Evolutionary conservation across 345 rosid genomes (phyloP).

Genomic region (Brassica rapa): DNA sequence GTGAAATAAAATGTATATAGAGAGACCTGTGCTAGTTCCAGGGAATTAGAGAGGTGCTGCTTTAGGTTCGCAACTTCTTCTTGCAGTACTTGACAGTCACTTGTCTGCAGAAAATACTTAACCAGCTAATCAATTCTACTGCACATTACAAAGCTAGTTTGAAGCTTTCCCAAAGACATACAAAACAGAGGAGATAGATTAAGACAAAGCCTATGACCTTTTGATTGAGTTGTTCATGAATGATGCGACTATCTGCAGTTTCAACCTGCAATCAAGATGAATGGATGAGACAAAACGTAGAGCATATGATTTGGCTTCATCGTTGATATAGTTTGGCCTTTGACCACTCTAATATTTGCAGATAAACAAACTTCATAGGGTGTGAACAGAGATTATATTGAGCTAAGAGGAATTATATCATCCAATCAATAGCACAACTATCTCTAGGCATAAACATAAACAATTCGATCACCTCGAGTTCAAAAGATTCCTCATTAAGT

Average conservation of each 20-base stretch:
- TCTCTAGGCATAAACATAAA: neutral
- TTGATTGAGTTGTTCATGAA: conserved; percentile 82
- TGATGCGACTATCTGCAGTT: conserved; percentile 84
- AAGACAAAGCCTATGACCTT: conserved; percentile 54
- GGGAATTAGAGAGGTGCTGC: conserved; percentile 69
- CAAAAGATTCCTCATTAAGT: conserved; percentile 87
- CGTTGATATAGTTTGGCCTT: neutral
- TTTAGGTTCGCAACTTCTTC: conserved; percentile 65
- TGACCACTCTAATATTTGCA: neutral
- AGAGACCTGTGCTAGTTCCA: conserved; percentile 43
- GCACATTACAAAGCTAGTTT: neutral
- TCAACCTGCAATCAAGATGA: conserved; percentile 62
- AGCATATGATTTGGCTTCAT: neutral
- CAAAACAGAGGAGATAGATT: neutral
- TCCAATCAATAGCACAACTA: conserved; percentile 13
- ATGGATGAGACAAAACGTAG: conserved; percentile 1
- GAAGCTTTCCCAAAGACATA: neutral
- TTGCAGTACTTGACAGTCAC: conserved; percentile 71
- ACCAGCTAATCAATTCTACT: conserved; percentile 20
- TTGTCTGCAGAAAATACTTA: conserved; percentile 51
- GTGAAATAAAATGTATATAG: neutral
- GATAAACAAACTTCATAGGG: neutral
- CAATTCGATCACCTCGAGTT: conserved; percentile 67
- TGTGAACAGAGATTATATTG: neutral
- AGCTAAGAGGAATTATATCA: neutral